Base-by-base conservation (phyloP, 2,329 filamentous ascomycete genomes). In the Nemania sp. region DNA sequence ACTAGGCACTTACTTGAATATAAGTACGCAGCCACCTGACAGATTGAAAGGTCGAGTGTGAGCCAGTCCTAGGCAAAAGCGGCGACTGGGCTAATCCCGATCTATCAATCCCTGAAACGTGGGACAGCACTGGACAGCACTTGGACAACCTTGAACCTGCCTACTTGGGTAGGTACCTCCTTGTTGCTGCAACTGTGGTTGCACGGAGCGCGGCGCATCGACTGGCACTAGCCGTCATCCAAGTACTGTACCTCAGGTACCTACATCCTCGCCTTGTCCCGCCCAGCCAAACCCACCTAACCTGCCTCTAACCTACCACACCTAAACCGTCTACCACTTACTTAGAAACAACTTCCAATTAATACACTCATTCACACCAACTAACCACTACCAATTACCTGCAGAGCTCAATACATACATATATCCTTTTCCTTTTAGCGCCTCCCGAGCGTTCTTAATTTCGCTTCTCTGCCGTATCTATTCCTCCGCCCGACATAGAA, bases 401-500 rank as follows among this genome's bases (percentile, higher is more conserved):
- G n/a, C 10, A 51, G 21, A 56, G 20, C 17, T 43, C 18, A 12
- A n/a, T n/a, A n/a, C n/a, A n/a, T n/a, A n/a, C 40, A 45, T 39
- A 21, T 45, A 45, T 52, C 47, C 32, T 18, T 40, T 15, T 29
- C 25, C 40, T 40, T 32, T 32, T 35, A 39, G 42, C 52, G 47
- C 20, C 43, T 34, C 20, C 18, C 20, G 15, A 49, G 46, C 52
- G 20, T 53, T 54, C 39, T 50, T 42, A 21, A 35, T 20, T 46
- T 17, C 21, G 11, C 7, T 39, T 37, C 39, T 11, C 37, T 43
- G 11, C 18, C 39, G 15, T 32, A 37, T 40, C 35, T 25, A 17
- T 46, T 35, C 37, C 32, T 7, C 32, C 35, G 46, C 57, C 45
- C 57, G 56, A 66, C 40, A 48, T 64, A 62, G 47, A 60, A 70